Conservation (phyloP, 1,284 basidiomycete genomes). For the Boletus chippewaensis region DNA sequence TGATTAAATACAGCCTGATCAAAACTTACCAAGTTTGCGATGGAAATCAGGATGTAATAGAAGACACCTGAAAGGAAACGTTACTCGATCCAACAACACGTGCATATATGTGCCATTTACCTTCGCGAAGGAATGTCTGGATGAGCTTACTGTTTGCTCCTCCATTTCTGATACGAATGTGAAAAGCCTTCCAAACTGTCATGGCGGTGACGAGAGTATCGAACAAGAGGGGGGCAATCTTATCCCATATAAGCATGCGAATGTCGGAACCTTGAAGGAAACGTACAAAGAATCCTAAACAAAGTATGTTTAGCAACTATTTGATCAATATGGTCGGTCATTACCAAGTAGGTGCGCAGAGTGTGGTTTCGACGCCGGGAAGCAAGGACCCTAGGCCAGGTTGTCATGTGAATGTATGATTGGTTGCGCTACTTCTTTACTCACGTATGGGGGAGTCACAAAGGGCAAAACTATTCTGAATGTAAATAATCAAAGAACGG, state of each 20-base stretch:
- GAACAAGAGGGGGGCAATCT: slow-evolving; percentile 71
- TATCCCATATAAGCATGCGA: slow-evolving; percentile 25
- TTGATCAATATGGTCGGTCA: slow-evolving; percentile 6
- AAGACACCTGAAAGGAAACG: slow-evolving; percentile 50
- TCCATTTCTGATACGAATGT: slow-evolving; percentile 63
- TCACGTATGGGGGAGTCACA: slow-evolving; percentile 52
- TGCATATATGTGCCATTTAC: slow-evolving; percentile 31
- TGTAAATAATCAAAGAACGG: slow-evolving; percentile 10
- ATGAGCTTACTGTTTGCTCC: slow-evolving; percentile 71
- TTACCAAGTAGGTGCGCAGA: slow-evolving; percentile 71
- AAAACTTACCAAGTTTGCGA: slow-evolving; percentile 55
- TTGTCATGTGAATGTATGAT: background rate
- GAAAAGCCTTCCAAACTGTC: slow-evolving; percentile 68
- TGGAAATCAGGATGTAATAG: slow-evolving; percentile 74
- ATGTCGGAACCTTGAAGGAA: background rate
- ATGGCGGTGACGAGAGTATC: slow-evolving; percentile 72
- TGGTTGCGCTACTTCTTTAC: slow-evolving; percentile 18
- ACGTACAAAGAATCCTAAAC: slow-evolving; percentile 60
- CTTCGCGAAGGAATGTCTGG: slow-evolving; percentile 76
- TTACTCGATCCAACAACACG: slow-evolving; percentile 5
- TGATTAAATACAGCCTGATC: background rate
- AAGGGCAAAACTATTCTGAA: slow-evolving; percentile 56
- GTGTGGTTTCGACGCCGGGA: slow-evolving; percentile 70
- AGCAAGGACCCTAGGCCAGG: slow-evolving; percentile 54
- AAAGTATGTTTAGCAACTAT: slow-evolving; percentile 10